Conservation (phyloP, 2,329 filamentous ascomycete genomes). For the Hortaea sp. region DNA sequence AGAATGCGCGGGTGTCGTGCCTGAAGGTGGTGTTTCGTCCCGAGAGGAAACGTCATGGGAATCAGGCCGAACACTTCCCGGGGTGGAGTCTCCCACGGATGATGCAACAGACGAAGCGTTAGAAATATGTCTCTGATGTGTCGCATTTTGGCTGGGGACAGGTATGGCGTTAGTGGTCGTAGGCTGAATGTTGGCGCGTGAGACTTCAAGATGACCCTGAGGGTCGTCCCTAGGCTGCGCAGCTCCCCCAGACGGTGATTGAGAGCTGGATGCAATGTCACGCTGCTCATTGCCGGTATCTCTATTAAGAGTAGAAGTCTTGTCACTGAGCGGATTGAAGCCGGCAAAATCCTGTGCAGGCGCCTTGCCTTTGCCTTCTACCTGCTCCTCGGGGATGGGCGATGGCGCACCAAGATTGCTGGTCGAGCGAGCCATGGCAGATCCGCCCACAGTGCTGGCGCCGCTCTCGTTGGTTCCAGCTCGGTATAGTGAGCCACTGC, state of each 20-base stretch:
- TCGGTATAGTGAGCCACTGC: slow-evolving; percentile 44
- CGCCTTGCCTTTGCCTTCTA: slow-evolving; percentile 38
- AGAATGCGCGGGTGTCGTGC: slow-evolving; percentile 40
- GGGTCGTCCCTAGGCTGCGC: slow-evolving; percentile 21
- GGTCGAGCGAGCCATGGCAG: slow-evolving; percentile 24
- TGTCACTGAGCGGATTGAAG: slow-evolving; percentile 33
- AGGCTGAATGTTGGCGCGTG: slow-evolving; percentile 32
- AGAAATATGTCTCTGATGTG: slow-evolving; percentile 71
- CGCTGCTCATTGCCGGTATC: slow-evolving; percentile 8
- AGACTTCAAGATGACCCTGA: slow-evolving; percentile 37
- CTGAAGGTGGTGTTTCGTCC: slow-evolving; percentile 23
- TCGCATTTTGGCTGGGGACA: slow-evolving; percentile 16
- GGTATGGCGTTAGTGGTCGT: slow-evolving; percentile 15
- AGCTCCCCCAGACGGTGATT: slow-evolving; percentile 7
- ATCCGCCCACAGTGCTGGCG: slow-evolving; percentile 19
- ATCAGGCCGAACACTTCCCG: slow-evolving; percentile 26
- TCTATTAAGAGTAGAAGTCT: slow-evolving; percentile 32
- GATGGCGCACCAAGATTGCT: slow-evolving; percentile 44
- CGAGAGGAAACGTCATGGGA: slow-evolving; percentile 25
- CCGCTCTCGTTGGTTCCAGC: slow-evolving; percentile 25
- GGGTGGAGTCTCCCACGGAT: slow-evolving; percentile 59
- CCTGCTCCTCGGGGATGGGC: slow-evolving; percentile 26
- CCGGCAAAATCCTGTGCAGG: slow-evolving; percentile 33
- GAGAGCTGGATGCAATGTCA: slow-evolving; percentile 13
- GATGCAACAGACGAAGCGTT: slow-evolving; percentile 78